Evolutionary conservation across 2,329 filamentous ascomycete genomes (phyloP), one percentile per base, ranked within the genome.

Genomic region (Penicillium sclerotiorum): DNA sequence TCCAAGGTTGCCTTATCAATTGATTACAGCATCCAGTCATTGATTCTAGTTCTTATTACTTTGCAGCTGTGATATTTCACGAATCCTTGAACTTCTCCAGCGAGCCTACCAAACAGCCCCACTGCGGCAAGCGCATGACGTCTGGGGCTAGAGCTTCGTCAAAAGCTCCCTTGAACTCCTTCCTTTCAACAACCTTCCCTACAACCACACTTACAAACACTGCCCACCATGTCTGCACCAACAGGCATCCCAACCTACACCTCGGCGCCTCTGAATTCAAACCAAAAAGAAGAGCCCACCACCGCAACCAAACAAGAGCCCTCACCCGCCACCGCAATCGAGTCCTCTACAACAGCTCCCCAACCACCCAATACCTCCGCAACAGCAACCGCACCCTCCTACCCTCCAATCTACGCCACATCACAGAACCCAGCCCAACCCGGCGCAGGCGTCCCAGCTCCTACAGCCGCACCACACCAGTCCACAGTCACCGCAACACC

Each of bases 391-490:
- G 65, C 57, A 47, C 64, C 68, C 37, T 47, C 77, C 61, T 55
- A 73, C 70, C 52, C 62, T 3, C 60, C 64, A 1, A 56, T 66
- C 30, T 61, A 62, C 36, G 56, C 62, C n/a, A 58, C 63, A 25
- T 54, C 56, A 2, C 47, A 53, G 38, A 49, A 39, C 28, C 45
- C 25, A 40, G 69, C 74, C 1, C 68, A 74, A 45, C 70, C 77
- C 28, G 75, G 76, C 56, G 71, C 74, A 47, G 70, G 54, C 4
- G 60, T 72, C 6, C 52, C 57, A 33, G 54, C 52, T 21, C 54
- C 59, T 43, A 66, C 69, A 46, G 59, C 62, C 13, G 27, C 51
- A 21, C 22, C 33, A 44, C 11, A 22, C 45, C 25, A 35, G 45
- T 21, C 27, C n/a, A 18, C 39, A 44, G 23, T 50, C 13, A 52